Evolutionary conservation across 768 basidiomycete species (phyloP), one percentile per base, ranked within the genome.

Genomic region (Rhizopogon salebrosus): DNA sequence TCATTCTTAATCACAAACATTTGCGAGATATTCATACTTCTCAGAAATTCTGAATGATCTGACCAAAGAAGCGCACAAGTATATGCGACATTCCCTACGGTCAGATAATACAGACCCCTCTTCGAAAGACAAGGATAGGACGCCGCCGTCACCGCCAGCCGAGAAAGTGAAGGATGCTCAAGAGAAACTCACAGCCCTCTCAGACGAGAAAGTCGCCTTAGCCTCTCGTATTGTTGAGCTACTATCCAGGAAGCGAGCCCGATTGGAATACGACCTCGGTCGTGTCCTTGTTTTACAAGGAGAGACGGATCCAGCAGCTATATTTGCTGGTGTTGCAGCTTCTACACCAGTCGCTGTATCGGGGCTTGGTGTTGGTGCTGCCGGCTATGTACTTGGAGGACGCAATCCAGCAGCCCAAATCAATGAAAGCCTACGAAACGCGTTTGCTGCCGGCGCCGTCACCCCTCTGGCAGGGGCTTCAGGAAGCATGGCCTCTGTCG

Each of bases 191-290:
- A 60, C 31, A 53, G 67, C 54, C 22, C 65, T 79, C 9, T 64
- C 73, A 1, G 67, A 65, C 10, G 78, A 79, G 67, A 79, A 79
- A 65, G 64, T 74, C 2, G 62, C 51, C 5, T 60, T 79, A 23
- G 73, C 78, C 13, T 20, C 49, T 39, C 71, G 78, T 48, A 65
- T 79, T 34, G 72, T 76, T 3, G 67, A 69, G 26, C 59, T 78
- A n/a, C 65, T 79, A 23, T 66, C 69, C 38, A 69, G 77, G 42
- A 77, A 78, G 29, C 70, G 72, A 41, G 73, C 76, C 16, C 67
- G 77, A 14, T 62, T 80, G 41, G 78, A 81, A 36, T 62, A 74
- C 50, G 79, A 81, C 56, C 64, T 80, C 2, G 64, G 63, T 16
- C 66, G 67, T 26, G 76, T 77, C 22, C 68, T 78, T 26, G 63